Conservation (phyloP, 805 yeast species). For the Candida ascalaphidarum region DNA sequence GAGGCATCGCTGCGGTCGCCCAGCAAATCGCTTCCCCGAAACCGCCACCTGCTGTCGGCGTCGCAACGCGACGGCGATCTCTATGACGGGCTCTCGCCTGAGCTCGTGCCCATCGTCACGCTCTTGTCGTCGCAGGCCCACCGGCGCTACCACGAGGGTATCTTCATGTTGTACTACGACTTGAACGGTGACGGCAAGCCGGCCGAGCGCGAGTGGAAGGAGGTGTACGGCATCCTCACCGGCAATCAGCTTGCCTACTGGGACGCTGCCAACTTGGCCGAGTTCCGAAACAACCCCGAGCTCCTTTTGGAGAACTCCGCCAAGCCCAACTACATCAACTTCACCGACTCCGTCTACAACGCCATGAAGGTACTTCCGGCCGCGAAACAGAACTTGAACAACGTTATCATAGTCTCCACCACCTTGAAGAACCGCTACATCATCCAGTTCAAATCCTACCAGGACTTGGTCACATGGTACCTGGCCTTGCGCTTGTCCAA, state of each 20-base stretch:
- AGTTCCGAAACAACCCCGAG: slow-evolving; percentile 43
- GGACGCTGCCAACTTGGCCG: slow-evolving; percentile 67
- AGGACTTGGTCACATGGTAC: slow-evolving; percentile 67
- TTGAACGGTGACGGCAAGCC: slow-evolving; percentile 82
- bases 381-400: slow-evolving; percentile 53
- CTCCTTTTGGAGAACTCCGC: slow-evolving; percentile 50
- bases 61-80: not conserved
- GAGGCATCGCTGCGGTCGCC: too few relatives aligned
- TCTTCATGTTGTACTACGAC: slow-evolving; percentile 65
- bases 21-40: too few relatives aligned
- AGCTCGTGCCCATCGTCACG: slow-evolving; percentile 64
- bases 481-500: slow-evolving; percentile 74
- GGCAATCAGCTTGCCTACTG: slow-evolving; percentile 92
- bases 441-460: slow-evolving; percentile 63
- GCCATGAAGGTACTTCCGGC: slow-evolving; percentile 61
- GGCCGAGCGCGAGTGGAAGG: slow-evolving; percentile 77
- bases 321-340: slow-evolving; percentile 81
- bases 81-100: slow-evolving; percentile 31
- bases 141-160: slow-evolving; percentile 69
- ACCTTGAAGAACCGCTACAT: slow-evolving; percentile 84
- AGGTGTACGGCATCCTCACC: slow-evolving; percentile 83
- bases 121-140: slow-evolving; percentile 65
- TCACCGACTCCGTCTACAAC: slow-evolving; percentile 82
- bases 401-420: slow-evolving; percentile 84
- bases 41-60: not conserved